Conservation (phyloP, 306 rosid species). For the Geum urbanum region DNA sequence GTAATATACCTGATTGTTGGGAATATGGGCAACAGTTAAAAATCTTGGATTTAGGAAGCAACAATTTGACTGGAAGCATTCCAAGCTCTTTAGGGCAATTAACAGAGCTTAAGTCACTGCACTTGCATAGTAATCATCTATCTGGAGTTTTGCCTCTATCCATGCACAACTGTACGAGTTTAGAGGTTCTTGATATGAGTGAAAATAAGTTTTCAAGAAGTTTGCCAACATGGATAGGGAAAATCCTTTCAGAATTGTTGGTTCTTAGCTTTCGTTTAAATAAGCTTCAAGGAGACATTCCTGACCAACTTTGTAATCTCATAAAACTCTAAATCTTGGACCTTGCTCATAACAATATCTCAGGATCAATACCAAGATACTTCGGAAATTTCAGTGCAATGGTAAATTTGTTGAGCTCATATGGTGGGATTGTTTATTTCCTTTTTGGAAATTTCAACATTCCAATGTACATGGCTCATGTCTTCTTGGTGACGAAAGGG, state of each 20-base stretch:
- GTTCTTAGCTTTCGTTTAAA: slow-evolving; percentile 25
- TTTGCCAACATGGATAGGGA: slow-evolving; percentile 15
- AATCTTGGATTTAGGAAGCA: slow-evolving; percentile 21
- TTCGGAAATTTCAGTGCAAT: background rate
- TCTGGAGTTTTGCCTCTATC: slow-evolving; percentile 19
- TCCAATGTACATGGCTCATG: no score
- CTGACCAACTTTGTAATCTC: slow-evolving; percentile 4
- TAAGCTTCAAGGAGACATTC: slow-evolving; percentile 17
- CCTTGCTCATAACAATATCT: slow-evolving; percentile 12
- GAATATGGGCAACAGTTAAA: background rate
- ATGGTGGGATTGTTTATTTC: background rate
- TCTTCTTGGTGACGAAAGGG: slow-evolving; percentile 15
- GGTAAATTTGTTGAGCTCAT: background rate
- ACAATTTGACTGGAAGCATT: slow-evolving; percentile 33
- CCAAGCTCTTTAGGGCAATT: slow-evolving; percentile 36
- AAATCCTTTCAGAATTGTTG: background rate
- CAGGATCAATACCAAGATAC: slow-evolving; percentile 24
- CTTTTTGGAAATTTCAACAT: no score
- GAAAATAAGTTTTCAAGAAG: slow-evolving; percentile 12
- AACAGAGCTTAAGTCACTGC: background rate
- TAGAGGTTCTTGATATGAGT: background rate
- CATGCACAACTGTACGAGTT: background rate
- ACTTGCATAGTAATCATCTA: slow-evolving; percentile 18
- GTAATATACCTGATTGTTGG: slow-evolving; percentile 29
- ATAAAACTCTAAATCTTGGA: slow-evolving; percentile 14